Evolutionary conservation across 805 yeast genomes (phyloP).

Genomic region (Cephaloascus albidus): DNA sequence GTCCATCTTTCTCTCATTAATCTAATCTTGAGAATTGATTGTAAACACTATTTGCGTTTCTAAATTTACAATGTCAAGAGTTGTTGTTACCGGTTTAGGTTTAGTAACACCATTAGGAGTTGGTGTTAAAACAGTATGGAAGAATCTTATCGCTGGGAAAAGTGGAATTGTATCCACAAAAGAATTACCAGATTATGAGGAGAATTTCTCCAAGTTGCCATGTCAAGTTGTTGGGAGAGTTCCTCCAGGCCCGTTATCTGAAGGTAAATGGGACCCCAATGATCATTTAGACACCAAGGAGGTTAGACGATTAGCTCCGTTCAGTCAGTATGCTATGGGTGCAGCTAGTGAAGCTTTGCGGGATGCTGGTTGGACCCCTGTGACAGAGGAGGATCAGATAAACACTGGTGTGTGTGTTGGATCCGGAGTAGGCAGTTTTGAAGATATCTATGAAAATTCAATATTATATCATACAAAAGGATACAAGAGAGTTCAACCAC

Average conservation of each 20-base stretch:
- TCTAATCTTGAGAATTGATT: no score
- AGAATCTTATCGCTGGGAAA: slow-evolving; percentile 34
- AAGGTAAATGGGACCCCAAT: slow-evolving; percentile 40
- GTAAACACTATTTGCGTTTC: no score
- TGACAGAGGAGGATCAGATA: slow-evolving; percentile 18
- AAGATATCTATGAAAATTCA: slow-evolving; percentile 59
- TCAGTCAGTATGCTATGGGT: slow-evolving; percentile 70
- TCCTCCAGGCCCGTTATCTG: slow-evolving; percentile 37
- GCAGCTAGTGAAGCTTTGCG: slow-evolving; percentile 71
- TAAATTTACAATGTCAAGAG: slow-evolving; percentile 38
- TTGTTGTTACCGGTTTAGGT: slow-evolving; percentile 91
- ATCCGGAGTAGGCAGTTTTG: slow-evolving; percentile 85
- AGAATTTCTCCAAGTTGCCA: slow-evolving; percentile 48
- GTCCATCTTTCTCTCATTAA: no score
- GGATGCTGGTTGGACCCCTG: slow-evolving; percentile 51
- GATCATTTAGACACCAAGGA: slow-evolving; percentile 41
- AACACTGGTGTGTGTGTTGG: slow-evolving; percentile 78
- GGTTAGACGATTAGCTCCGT: slow-evolving; percentile 55
- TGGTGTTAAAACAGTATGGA: slow-evolving; percentile 49
- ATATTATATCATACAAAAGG: slow-evolving; percentile 39
- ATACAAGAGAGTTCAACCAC: slow-evolving; percentile 69
- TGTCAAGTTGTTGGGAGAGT: slow-evolving; percentile 69
- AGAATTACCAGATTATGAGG: slow-evolving; percentile 25
- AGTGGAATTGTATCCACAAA: slow-evolving; percentile 55
- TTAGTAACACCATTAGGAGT: slow-evolving; percentile 80